Evolutionary conservation across 192 early-diverging fungal genomes (phyloP).

Genomic region (Coemansia sp.): DNA sequence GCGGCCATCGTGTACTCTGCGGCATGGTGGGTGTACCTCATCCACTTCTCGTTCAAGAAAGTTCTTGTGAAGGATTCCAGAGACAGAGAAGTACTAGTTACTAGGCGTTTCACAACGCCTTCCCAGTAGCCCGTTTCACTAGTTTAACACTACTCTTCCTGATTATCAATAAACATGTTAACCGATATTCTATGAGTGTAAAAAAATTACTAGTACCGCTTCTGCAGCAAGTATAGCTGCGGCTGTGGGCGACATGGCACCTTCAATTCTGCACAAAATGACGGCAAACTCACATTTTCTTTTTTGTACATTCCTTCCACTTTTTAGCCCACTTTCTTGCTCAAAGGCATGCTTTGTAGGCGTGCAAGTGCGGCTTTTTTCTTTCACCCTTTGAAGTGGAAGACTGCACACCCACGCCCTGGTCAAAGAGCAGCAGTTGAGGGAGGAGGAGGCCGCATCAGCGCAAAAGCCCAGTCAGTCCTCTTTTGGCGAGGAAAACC

Average conservation of each 20-base stretch:
- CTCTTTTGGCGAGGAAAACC: background rate
- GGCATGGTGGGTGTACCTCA: background rate
- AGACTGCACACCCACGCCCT: background rate
- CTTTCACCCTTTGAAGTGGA: background rate
- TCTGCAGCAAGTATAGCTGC: background rate
- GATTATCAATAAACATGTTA: background rate
- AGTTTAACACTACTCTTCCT: background rate
- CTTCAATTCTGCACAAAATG: background rate
- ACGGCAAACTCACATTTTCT: background rate
- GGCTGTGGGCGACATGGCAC: background rate
- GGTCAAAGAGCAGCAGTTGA: background rate
- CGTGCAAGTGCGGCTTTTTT: background rate
- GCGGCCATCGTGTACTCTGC: background rate
- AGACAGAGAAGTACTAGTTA: background rate
- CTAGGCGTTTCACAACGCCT: background rate
- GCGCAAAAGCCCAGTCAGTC: background rate
- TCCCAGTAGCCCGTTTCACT: background rate
- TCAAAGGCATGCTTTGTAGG: background rate
- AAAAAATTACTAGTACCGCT: background rate
- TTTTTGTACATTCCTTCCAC: background rate
- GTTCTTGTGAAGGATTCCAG: background rate
- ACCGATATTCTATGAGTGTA: background rate
- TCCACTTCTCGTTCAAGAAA: background rate
- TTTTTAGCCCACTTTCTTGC: background rate
- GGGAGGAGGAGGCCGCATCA: background rate